Base-by-base conservation (phyloP, 495 filamentous ascomycete genomes). In the Hypoxylon fuscum region DNA sequence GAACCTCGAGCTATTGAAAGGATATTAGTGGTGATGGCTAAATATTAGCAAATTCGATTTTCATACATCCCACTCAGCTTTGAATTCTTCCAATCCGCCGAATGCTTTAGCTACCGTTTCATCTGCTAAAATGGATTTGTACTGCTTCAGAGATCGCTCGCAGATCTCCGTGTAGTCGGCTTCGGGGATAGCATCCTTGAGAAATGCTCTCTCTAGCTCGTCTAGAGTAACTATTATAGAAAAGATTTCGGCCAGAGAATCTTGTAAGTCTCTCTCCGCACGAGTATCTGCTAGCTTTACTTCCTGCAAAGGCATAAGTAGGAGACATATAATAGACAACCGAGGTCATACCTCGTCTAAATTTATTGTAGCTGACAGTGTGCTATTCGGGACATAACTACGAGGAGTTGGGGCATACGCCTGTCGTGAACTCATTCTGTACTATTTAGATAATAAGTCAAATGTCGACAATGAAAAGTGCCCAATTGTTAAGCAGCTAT, bases 151-250 rank as follows among this genome's bases (percentile, higher is more conserved):
- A 42, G 97, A 83, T 29, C 96, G 85, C 62, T 90, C 87, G 78
- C 95, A 99, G 54, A 91, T 96, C 69, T 97, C 94, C 3, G 95
- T 96, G 74, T 98, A 98, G 69, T 97, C 92, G 53, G 81, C 79
- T 72, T 97, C 93, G 5, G 88, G 85, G 38, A 99, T 91, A 14
- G 92, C 93, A 80, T 99, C 95, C 75, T 96, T 94, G 41, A 98
- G 88, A 77, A 94, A 98, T 11, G 95, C 96, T 72, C 96, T 97
- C 69, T 99, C 95, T 5, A 99, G 81, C 48, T 93, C 93, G 69
- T 99, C 95, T 17, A 99, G 79, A 0, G 95, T 97, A 55, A 97
- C 84, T 18, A 98, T 94, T 56, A 99, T 97, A 77, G 92, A 96
- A 77, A 98, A 98, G 45, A 99, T 88, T 70, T 99, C 95, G 45